phyloP scores from a whole-genome alignment of 805 yeast genomes.

The Candida broadrunensis region DNA sequence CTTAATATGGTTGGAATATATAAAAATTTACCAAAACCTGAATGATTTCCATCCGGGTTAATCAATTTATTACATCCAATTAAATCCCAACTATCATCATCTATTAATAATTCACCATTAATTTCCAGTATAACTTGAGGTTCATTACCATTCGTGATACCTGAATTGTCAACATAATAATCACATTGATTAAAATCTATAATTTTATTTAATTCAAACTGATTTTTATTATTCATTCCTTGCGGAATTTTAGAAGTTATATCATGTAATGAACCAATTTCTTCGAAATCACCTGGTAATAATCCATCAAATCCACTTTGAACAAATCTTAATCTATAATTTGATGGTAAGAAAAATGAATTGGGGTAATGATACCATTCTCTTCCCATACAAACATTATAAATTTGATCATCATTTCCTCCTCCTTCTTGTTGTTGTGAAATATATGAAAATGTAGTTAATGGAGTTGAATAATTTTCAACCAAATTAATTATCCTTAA shows the following conservation, averaged over 20 bases:
- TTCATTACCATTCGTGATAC: constrained; percentile 39
- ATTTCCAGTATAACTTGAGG: constrained; percentile 13
- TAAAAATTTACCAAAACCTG: constrained; percentile 52
- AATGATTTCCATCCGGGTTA: constrained; percentile 50
- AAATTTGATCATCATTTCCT: neutral
- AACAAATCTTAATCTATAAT: constrained; percentile 64
- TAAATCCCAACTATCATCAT: constrained; percentile 44
- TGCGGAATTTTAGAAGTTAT: constrained; percentile 49
- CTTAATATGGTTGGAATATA: constrained; percentile 44
- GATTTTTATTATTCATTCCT: constrained; percentile 74
- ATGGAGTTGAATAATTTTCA: constrained; percentile 71
- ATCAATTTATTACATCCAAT: constrained; percentile 49
- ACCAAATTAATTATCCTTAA: constrained; percentile 61
- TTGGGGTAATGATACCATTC: constrained; percentile 95
- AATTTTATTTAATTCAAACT: constrained; percentile 59
- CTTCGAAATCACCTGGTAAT: constrained; percentile 82
- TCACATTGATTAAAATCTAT: constrained; percentile 54
- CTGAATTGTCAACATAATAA: constrained; percentile 63
- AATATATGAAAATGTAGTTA: constrained; percentile 48
- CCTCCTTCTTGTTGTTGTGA: constrained; percentile 13
- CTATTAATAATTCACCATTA: neutral
- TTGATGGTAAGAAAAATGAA: constrained; percentile 73
- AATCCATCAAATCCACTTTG: constrained; percentile 81
- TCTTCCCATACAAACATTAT: constrained; percentile 81
- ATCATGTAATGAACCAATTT: constrained; percentile 20